Conservation (phyloP, 2,329 filamentous ascomycete species). For the Cladosporium austrohemisphaericum region DNA sequence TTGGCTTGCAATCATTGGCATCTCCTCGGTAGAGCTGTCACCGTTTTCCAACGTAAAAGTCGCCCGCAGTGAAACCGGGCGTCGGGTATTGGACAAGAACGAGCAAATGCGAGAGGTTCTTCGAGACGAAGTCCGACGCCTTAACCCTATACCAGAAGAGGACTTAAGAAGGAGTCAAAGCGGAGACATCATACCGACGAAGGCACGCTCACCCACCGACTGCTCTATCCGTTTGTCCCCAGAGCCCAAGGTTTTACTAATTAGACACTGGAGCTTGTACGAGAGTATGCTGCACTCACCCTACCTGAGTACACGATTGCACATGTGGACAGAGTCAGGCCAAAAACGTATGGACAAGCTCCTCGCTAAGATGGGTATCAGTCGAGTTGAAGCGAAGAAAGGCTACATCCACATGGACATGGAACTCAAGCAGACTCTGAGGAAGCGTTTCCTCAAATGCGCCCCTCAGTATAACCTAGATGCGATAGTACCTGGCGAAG, state of each 20-base stretch:
- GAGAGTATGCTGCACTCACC: constrained; percentile 98
- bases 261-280: constrained; percentile 95
- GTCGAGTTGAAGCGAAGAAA: constrained; percentile 87
- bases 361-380: constrained; percentile 96
- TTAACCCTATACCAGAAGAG: constrained; percentile 72
- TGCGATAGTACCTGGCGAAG: constrained; percentile 78
- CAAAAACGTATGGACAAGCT: constrained; percentile 88
- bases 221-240: constrained; percentile 88
- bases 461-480: constrained; percentile 91
- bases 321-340: constrained; percentile 90
- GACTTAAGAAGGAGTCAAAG: constrained; percentile 53
- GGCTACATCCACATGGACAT: constrained; percentile 99
- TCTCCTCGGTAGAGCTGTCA: constrained; percentile 85
- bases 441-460: constrained; percentile 83
- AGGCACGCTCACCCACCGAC: constrained; percentile 83
- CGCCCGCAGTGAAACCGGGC: constrained; percentile 51
- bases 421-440: constrained; percentile 83
- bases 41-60: constrained; percentile 49
- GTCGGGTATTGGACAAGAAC: constrained; percentile 60
- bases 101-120: constrained; percentile 80
- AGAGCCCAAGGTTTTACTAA: constrained; percentile 86
- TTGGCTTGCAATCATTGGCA: constrained; percentile 91
- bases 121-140: constrained; percentile 85
- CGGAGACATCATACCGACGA: constrained; percentile 83
- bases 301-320: constrained; percentile 84